phyloP scores from a whole-genome alignment of 345 rosid species.

The Ailanthus altissimus region DNA sequence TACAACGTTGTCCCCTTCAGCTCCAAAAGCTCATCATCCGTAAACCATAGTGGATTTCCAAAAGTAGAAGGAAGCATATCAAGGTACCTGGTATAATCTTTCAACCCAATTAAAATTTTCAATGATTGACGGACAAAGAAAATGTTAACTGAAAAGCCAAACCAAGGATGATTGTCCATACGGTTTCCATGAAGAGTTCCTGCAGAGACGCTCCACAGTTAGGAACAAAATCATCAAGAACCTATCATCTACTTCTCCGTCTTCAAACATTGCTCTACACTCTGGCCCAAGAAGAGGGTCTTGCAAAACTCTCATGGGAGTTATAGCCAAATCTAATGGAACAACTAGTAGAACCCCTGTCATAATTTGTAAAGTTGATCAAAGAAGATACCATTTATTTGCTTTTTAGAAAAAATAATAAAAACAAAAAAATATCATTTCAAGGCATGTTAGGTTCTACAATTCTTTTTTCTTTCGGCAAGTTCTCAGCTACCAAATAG shows the following conservation, averaged over 20 bases:
- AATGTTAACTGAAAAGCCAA: not conserved
- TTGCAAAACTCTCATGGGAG: constrained; percentile 96
- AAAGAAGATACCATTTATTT: not conserved
- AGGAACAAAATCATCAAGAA: constrained; percentile 80
- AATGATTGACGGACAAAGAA: not conserved
- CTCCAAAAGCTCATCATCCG: constrained; percentile 70
- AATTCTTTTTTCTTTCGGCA: not conserved
- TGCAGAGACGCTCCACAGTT: constrained; percentile 73
- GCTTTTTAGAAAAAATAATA: not conserved
- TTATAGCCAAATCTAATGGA: constrained; percentile 82
- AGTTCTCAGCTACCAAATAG: not conserved
- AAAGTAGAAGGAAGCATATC: constrained; percentile 86
- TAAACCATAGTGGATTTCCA: constrained; percentile 89
- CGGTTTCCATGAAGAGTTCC: constrained; percentile 90
- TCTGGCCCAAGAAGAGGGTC: constrained; percentile 87
- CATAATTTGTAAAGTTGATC: not conserved
- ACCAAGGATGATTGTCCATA: constrained; percentile 29
- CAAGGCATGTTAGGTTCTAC: not conserved
- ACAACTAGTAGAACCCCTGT: constrained; percentile 77
- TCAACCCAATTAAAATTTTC: constrained; percentile 30
- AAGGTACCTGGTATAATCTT: constrained; percentile 57
- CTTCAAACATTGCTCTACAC: constrained; percentile 77
- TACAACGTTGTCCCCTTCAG: constrained; percentile 75
- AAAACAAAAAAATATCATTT: not conserved
- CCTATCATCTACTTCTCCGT: constrained; percentile 87